Evolutionary conservation across 257 asterid species (phyloP), one percentile per base, ranked within the genome.

Genomic region (Scutellaria galericulata): DNA sequence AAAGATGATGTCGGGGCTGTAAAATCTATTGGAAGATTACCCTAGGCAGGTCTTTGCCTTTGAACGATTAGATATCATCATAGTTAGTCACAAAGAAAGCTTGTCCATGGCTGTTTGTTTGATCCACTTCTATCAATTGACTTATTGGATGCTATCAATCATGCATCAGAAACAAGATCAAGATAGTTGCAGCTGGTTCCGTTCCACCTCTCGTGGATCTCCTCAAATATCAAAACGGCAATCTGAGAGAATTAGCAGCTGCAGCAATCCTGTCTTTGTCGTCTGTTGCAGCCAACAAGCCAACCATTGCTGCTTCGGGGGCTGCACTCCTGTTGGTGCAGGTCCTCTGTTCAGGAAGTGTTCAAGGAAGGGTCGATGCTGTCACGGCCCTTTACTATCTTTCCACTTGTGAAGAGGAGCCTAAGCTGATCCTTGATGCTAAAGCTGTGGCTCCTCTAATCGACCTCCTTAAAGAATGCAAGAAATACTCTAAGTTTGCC

Each of bases 321-420:
- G 96, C 86, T 67, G 87, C 82, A 9, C 77, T 77, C 70, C 89
- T 88, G 47, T 82, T 92, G 68, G 89, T 87, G 64, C 94, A 85
- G 70, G 78, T 88, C 77, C 87, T 92, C 8, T 81, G 91, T 81
- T 83, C 96, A 22, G 98, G 94, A 64, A 92, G 87, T 44, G 80
- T 92, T 42, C 98, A 92, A 77, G 96, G 94, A 77, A 82, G 85
- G 69, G 98, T 92, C 15, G 98, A 90, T 27, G 89, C 96, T 2
- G 96, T 92, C 51, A 92, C 98, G 1, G 84, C 96, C 57, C 96
- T 92, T 35, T 85, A 86, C 87, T 85, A 92, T 80, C 97, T 92
- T 10, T 85, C 94, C 2, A 75, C 87, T 18, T 74, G 77, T 46
- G 82, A 84, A 65, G 88, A 85, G 68, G 92, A 81, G 61, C 87